These are phyloP conservation scores for Cercospora beticola DNA, from an alignment of 2,329 filamentous ascomycete species.

Conservation along the genomic window DNA sequence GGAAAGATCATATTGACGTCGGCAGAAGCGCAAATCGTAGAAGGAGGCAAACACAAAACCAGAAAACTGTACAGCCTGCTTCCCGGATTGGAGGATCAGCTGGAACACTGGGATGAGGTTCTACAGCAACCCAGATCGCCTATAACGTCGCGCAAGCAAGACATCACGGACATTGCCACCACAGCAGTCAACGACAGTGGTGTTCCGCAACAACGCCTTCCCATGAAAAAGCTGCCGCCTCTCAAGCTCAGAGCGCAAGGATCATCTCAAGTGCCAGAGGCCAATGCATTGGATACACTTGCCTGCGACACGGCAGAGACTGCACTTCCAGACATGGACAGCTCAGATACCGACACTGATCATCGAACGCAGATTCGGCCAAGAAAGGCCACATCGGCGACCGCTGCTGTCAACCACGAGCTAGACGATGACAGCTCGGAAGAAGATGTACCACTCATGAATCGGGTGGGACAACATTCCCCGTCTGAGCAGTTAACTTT, in stretches of 20 bases:
- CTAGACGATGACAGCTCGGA: neutral
- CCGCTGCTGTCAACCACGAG: neutral
- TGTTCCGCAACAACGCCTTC: neutral
- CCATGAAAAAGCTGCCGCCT: neutral
- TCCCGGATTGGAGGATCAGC: conserved; percentile 21
- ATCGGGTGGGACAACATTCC: neutral
- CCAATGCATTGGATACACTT: neutral
- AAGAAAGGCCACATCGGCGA: neutral
- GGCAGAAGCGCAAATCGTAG: neutral
- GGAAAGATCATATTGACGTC: conserved; percentile 7
- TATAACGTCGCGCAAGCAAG: neutral
- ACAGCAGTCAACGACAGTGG: neutral
- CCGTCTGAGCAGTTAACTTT: neutral
- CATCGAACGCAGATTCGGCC: neutral
- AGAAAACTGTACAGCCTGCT: conserved; percentile 24
- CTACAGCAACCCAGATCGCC: conserved; percentile 21
- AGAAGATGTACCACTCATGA: neutral
- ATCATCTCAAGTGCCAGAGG: neutral
- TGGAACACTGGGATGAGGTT: conserved; percentile 31
- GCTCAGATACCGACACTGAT: neutral
- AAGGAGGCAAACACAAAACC: neutral
- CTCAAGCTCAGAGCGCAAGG: neutral
- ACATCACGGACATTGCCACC: neutral
- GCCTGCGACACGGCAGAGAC: neutral
- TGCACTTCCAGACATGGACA: neutral